A percentile compares a stretch with the other conserved stretches of the same genome.
phyloP scores from a whole-genome alignment of 371 early-diverging fungal species.

The Mortierella sp. region DNA sequence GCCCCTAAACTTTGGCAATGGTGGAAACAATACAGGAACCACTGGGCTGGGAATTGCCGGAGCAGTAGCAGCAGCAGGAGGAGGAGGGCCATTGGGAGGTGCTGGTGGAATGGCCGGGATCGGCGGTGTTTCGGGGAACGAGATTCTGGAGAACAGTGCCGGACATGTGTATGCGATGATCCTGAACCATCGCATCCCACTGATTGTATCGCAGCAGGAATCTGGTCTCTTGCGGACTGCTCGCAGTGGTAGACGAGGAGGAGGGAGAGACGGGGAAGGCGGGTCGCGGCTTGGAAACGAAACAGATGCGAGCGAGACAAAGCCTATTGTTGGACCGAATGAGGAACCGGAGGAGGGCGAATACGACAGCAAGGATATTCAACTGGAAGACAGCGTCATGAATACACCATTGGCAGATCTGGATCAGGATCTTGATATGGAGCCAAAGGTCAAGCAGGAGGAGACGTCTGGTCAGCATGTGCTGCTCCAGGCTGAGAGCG shows the following conservation, averaged over 20 bases:
- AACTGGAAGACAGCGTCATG: conserved; percentile 14
- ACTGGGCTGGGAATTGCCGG: conserved; percentile 30
- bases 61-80: background rate
- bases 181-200: conserved; percentile 71
- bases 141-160: conserved; percentile 50
- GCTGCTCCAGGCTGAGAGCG: background rate
- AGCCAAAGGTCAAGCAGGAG: conserved; percentile 16
- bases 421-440: conserved; percentile 41
- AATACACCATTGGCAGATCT: conserved; percentile 10
- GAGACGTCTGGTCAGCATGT: background rate
- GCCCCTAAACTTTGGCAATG: conserved; percentile 12
- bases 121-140: conserved; percentile 29
- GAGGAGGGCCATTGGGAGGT: background rate
- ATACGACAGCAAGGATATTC: conserved; percentile 14
- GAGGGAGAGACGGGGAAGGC: background rate
- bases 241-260: background rate
- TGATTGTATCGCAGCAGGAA: conserved; percentile 61
- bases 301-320: background rate
- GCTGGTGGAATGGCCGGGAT: conserved; percentile 30
- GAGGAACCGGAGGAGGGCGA: background rate
- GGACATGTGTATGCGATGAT: conserved; percentile 65
- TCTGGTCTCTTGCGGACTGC: conserved; percentile 10
- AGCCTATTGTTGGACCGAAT: too few relatives aligned
- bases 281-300: background rate
- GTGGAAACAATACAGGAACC: conserved; percentile 2